Evolutionary conservation across 169 alveolate genomes (phyloP).

Genomic region (Plasmodium coatneyi): DNA sequence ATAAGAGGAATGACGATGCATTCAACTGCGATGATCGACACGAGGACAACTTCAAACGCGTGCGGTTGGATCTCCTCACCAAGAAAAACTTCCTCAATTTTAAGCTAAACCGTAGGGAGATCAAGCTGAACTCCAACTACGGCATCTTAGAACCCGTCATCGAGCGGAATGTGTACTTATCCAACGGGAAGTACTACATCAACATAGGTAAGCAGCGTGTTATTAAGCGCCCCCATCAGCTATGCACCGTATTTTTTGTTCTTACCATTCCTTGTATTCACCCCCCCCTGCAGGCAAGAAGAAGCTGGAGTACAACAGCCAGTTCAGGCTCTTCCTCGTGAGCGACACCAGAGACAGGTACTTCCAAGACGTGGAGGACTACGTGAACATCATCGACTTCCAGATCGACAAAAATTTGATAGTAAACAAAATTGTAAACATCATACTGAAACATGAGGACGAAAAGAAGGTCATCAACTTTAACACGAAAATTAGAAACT

Average conservation of each 20-base stretch:
- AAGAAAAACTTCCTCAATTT: conserved; percentile 35
- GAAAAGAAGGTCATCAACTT: conserved; percentile 61
- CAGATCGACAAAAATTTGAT: conserved; percentile 59
- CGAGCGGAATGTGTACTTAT: conserved; percentile 32
- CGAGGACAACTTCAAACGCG: conserved; percentile 24
- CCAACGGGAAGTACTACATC: conserved; percentile 68
- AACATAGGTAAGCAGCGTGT: conserved; percentile 22
- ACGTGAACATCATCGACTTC: conserved; percentile 54
- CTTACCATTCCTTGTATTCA: not conserved
- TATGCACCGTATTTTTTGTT: not conserved
- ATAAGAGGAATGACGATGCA: conserved; percentile 27
- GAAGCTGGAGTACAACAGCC: conserved; percentile 55
- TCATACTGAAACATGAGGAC: conserved; percentile 56
- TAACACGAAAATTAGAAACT: conserved; percentile 64
- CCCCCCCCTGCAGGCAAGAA: conserved; percentile 18
- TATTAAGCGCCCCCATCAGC: not conserved
- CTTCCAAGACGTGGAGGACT: conserved; percentile 63
- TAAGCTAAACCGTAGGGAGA: conserved; percentile 5
- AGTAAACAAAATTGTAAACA: conserved; percentile 37
- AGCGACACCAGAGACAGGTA: conserved; percentile 61
- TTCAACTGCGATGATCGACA: conserved; percentile 13
- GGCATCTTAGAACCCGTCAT: conserved; percentile 40
- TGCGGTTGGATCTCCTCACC: not conserved
- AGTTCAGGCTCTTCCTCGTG: conserved; percentile 52
- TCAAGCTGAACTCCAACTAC: conserved; percentile 42